A percentile compares a stretch with the other conserved stretches of the same genome.
These are phyloP conservation scores for Spathaspora sp. DNA, from an alignment of 1,139 yeast species.

Conservation along the genomic window DNA sequence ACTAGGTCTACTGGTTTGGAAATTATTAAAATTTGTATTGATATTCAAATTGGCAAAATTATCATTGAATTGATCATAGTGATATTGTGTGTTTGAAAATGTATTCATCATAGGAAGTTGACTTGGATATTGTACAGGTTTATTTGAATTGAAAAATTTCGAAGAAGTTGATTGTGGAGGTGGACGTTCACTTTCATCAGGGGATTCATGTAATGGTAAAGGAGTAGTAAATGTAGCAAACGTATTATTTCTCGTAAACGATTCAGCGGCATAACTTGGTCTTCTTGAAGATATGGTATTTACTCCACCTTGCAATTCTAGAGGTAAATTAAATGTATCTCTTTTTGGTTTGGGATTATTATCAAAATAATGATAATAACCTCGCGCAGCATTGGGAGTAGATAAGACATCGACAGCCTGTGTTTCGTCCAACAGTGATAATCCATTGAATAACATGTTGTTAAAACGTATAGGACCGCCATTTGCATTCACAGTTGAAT, in stretches of 20 bases:
- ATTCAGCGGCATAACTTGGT: constrained; percentile 66
- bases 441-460: constrained; percentile 28
- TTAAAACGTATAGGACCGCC: constrained; percentile 21
- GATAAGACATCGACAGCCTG: constrained; percentile 8
- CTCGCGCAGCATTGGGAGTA: neutral
- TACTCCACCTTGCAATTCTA: constrained; percentile 64
- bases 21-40: constrained; percentile 38
- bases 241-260: constrained; percentile 40
- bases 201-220: constrained; percentile 5
- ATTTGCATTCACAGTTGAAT: constrained; percentile 3
- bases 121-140: neutral
- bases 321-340: constrained; percentile 48
- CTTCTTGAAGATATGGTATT: constrained; percentile 61
- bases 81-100: constrained; percentile 11
- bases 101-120: constrained; percentile 1
- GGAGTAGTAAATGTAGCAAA: constrained; percentile 6
- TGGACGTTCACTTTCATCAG: neutral
- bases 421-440: constrained; percentile 23
- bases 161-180: constrained; percentile 13
- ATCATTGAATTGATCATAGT: constrained; percentile 32
- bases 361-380: constrained; percentile 6
- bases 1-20: constrained; percentile 47
- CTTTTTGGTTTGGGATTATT: constrained; percentile 5
- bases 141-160: constrained; percentile 7
- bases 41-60: constrained; percentile 36